Evolutionary conservation across 257 asterid genomes (phyloP).

Genomic region (Solanum gandarillasii): DNA sequence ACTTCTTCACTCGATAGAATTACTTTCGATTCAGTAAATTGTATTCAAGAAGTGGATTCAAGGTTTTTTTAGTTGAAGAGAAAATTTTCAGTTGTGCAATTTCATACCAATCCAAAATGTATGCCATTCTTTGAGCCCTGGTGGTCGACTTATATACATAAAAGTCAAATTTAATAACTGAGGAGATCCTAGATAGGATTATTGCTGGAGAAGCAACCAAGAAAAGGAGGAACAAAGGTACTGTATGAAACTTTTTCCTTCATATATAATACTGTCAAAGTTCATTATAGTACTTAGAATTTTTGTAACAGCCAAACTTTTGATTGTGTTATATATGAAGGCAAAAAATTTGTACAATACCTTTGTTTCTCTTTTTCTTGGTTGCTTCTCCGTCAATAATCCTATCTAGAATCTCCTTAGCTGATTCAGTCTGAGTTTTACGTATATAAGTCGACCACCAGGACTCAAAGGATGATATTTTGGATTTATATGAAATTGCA

Average conservation of each 20-base stretch:
- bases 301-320: too few species aligned
- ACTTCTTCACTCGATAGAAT: not conserved
- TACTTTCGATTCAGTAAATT: not conserved
- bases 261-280: too few species aligned
- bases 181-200: too few species aligned
- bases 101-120: not conserved
- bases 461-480: not conserved
- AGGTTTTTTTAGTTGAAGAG: not conserved
- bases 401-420: not conserved
- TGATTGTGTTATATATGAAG: too few species aligned
- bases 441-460: not conserved
- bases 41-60: not conserved
- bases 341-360: too few species aligned
- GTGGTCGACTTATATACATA: too few species aligned
- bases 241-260: too few species aligned
- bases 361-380: not conserved
- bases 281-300: too few species aligned
- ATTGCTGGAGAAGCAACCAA: too few species aligned
- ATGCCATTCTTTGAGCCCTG: too few species aligned
- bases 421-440: not conserved
- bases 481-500: not conserved
- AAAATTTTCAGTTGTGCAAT: not conserved
- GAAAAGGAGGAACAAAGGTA: too few species aligned
- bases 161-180: too few species aligned
- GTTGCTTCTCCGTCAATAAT: not conserved